A percentile compares a stretch with the other conserved stretches of the same genome.
These are phyloP conservation scores for Penicillium fimorum DNA, from an alignment of 495 filamentous ascomycete genomes.

Conservation along the genomic window DNA sequence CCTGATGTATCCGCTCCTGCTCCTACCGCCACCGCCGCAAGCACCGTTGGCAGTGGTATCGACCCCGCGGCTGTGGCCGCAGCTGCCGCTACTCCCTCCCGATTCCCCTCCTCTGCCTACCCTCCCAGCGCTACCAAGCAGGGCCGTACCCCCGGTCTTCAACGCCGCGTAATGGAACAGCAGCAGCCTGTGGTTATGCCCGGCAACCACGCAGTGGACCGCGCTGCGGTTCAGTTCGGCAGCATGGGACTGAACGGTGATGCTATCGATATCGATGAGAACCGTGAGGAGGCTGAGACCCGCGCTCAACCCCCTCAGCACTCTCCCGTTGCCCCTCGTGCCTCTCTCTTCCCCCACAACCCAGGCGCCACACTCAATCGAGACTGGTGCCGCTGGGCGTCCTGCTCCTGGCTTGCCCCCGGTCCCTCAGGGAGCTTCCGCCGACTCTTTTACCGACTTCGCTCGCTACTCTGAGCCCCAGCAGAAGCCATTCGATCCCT, in stretches of 20 bases:
- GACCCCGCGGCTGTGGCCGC: constrained; percentile 57
- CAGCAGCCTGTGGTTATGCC: constrained; percentile 98
- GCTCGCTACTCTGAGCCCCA: constrained; percentile 69
- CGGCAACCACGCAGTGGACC: constrained; percentile 93
- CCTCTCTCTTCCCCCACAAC: constrained; percentile 80
- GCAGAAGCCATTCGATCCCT: constrained; percentile 84
- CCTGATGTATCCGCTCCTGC: constrained; percentile 73
- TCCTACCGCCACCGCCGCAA: constrained; percentile 80
- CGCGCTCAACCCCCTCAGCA: constrained; percentile 91
- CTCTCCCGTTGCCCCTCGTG: constrained; percentile 87
- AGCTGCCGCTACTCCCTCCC: constrained; percentile 56
- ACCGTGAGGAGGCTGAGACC: constrained; percentile 92
- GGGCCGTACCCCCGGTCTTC: constrained; percentile 71
- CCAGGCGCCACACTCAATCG: constrained; percentile 43
- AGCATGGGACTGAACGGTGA: constrained; percentile 87
- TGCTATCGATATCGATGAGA: constrained; percentile 81
- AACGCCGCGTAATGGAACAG: constrained; percentile 85
- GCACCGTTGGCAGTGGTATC: constrained; percentile 80
- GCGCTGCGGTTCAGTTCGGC: constrained; percentile 94
- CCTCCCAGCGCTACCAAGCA: constrained; percentile 76
- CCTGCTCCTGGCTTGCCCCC: constrained; percentile 67
- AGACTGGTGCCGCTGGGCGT: constrained; percentile 62
- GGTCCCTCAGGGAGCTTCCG: constrained; percentile 56
- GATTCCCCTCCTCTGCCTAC: constrained; percentile 64
- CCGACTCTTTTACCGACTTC: constrained; percentile 54